Conservation (phyloP, 2,329 filamentous ascomycete species). For the Zymoseptoria passerinii region DNA sequence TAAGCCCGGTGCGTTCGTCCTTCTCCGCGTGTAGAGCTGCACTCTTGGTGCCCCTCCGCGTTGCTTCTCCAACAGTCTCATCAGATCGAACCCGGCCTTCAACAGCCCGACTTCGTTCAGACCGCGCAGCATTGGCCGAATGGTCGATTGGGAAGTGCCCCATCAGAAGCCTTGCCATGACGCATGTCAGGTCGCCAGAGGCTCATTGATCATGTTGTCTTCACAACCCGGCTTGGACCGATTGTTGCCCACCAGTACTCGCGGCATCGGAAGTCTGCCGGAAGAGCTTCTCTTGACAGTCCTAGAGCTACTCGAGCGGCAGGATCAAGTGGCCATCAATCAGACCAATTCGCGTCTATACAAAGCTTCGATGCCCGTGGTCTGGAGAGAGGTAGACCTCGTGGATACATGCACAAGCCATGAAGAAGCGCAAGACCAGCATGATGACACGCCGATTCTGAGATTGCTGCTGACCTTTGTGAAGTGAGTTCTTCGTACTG, state of each 20-base stretch:
- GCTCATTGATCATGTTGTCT: neutral
- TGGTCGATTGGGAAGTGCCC: no score
- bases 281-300: conserved; percentile 37
- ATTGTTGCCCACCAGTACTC: no score
- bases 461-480: conserved; percentile 36
- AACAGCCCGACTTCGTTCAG: no score
- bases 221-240: neutral
- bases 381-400: conserved; percentile 37
- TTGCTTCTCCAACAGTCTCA: no score
- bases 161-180: no score
- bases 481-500: conserved; percentile 21
- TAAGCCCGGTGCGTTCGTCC: no score
- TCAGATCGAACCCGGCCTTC: no score
- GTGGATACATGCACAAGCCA: conserved; percentile 31
- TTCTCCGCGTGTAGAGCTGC: no score
- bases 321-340: conserved; percentile 27
- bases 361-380: conserved; percentile 29
- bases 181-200: no score
- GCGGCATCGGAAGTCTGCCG: conserved; percentile 24
- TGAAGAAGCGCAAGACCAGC: conserved; percentile 23
- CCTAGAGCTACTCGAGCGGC: conserved; percentile 27
- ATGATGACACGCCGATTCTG: conserved; percentile 38
- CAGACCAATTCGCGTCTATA: conserved; percentile 32
- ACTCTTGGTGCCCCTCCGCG: no score
- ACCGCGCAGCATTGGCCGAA: no score